Evolutionary conservation across 352 stramenopile species (phyloP), one percentile per base, ranked within the genome.

Genomic region (Phytophthora sansomeana): DNA sequence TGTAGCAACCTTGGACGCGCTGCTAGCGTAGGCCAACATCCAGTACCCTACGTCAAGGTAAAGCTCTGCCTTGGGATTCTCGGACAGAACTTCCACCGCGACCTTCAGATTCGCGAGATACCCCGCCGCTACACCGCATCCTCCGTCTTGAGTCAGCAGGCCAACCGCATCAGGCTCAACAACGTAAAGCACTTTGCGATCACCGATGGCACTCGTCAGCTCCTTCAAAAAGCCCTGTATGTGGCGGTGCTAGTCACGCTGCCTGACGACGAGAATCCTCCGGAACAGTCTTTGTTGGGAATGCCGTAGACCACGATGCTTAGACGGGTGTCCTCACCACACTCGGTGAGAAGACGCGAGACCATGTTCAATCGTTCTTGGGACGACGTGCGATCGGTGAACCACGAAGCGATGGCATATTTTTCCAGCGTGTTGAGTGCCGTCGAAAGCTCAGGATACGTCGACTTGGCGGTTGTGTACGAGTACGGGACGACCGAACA

Each of bases 11-110:
- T 63, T 65, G 2, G 60, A 21, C 4, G 63, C 52, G 6, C 19
- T 72, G 1, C 53, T 66, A 7, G 58, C 14, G 21, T 59, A 70
- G 38, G 55, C 58, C 9, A 91, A 64, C 29, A 77, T 77, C 85
- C 85, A 91, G 63, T 84, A 86, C 17, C 81, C 81, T 5, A 92
- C 74, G 41, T 92, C 84, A 5, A 88, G 46, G 66, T 92, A 92
- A 46, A 92, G 80, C 32, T 89, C 55, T 10, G 84, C 84, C 39
- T 92, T 90, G 26, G 71, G 50, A 63, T 92, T 92, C 35, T 52
- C 30, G 3, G 80, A 82, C 13, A 92, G 55, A 17, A 74, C 51
- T 8, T 54, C 30, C n/a, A 88, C 68, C 1, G 81, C 84, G 11
- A 62, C 58, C 42, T 87, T 63, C 38, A 92, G 64, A 55, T 92